These are phyloP conservation scores for Drosera spatulata DNA, from an alignment of 179 eudicot species.

Conservation along the genomic window DNA sequence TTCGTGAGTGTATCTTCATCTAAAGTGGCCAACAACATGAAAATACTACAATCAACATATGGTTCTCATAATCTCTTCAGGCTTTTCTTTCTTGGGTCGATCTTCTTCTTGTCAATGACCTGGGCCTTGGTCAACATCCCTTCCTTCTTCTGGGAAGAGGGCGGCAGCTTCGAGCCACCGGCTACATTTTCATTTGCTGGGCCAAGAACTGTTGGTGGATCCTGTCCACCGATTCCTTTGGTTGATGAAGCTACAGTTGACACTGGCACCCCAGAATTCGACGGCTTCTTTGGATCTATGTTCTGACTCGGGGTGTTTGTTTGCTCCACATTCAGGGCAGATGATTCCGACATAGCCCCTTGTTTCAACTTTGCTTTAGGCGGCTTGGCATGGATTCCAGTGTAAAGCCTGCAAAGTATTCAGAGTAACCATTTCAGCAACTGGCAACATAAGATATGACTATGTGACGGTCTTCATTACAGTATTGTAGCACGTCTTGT, in stretches of 20 bases:
- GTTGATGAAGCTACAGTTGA: slow-evolving; percentile 22
- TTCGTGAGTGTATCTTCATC: too few relatives aligned
- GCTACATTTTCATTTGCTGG: slow-evolving; percentile 25
- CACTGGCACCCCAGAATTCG: slow-evolving; percentile 24
- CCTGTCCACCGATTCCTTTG: slow-evolving; percentile 42
- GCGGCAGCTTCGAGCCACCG: slow-evolving; percentile 27
- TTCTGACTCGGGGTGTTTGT: slow-evolving; percentile 33
- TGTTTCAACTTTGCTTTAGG: slow-evolving; percentile 56
- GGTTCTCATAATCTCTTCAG: too few relatives aligned
- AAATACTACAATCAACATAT: not conserved
- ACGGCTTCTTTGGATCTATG: slow-evolving; percentile 38
- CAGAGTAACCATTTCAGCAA: too few relatives aligned
- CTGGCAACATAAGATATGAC: too few relatives aligned
- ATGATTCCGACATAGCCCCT: slow-evolving; percentile 67
- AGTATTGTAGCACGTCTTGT: too few relatives aligned
- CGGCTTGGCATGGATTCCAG: slow-evolving; percentile 86
- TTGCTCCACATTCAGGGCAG: slow-evolving; percentile 70
- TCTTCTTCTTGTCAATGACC: slow-evolving; percentile 64
- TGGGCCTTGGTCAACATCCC: slow-evolving; percentile 38
- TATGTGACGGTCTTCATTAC: too few relatives aligned
- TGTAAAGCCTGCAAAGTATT: slow-evolving; percentile 46
- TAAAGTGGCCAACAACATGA: too few relatives aligned
- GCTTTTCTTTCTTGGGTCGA: slow-evolving; percentile 43
- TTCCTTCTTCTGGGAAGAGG: slow-evolving; percentile 38
- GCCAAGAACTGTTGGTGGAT: slow-evolving; percentile 19